phyloP scores from a whole-genome alignment of 2,329 filamentous ascomycete genomes.

The Thelonectria olida region DNA sequence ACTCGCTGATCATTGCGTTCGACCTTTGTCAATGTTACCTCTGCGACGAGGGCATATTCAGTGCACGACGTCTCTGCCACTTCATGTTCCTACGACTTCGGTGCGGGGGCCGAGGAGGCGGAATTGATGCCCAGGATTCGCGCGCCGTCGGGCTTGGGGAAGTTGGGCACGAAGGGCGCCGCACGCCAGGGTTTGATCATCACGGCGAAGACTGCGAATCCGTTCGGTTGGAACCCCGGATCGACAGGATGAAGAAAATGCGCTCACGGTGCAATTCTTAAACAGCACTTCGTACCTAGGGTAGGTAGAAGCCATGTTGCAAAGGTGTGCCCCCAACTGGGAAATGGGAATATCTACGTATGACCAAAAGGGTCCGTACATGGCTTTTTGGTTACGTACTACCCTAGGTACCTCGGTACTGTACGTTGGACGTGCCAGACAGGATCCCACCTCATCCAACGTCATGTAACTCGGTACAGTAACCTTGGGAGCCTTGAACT shows the following conservation, averaged over 20 bases:
- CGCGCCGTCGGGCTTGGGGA: slow-evolving; percentile 22
- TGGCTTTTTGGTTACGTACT: slow-evolving; percentile 6
- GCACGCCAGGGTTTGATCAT: slow-evolving; percentile 9
- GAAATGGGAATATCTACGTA: slow-evolving; percentile 13
- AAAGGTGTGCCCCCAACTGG: slow-evolving; percentile 6
- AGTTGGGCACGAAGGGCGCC: slow-evolving; percentile 33
- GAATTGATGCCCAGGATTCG: slow-evolving; percentile 15
- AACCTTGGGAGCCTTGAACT: background rate
- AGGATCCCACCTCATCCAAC: background rate
- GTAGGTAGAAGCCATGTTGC: slow-evolving; percentile 29
- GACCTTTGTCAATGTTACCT: slow-evolving; percentile 13
- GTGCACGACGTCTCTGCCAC: background rate
- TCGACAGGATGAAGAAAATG: slow-evolving; percentile 19
- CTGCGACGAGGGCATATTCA: background rate
- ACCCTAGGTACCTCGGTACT: too few species aligned
- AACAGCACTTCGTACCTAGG: background rate
- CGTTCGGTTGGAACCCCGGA: slow-evolving; percentile 18
- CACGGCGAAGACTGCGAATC: slow-evolving; percentile 19
- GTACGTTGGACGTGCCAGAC: background rate
- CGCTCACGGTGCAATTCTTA: slow-evolving; percentile 9
- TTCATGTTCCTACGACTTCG: background rate
- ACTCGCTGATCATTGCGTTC: slow-evolving; percentile 22
- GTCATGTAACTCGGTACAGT: background rate
- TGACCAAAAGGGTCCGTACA: background rate
- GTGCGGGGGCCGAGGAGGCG: slow-evolving; percentile 18